Base-by-base conservation (phyloP, 345 rosid genomes). In the Hibiscus syriacus region DNA sequence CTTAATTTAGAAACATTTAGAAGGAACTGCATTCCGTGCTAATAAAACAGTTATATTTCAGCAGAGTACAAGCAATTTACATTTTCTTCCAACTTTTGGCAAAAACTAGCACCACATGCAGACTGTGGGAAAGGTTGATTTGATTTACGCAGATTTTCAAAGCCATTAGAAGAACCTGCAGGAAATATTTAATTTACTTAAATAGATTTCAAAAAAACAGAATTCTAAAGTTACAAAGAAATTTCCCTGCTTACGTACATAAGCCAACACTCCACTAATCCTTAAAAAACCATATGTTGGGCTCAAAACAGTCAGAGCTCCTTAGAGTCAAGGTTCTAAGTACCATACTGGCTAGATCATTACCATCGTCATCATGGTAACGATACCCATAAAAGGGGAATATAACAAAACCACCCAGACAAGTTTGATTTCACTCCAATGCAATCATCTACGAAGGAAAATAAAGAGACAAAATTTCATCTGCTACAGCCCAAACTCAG, bases 71-170 rank as follows among this genome's bases (percentile, higher is more conserved):
- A 58, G 60, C 70, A 71, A 67, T 82, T 71, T 85, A 88, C 98
- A 65, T 82, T 77, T n/a, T 75, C 80, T 55, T 83, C 88, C 61
- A 86, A 73, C 79, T 61, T 80, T 65, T 67, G 77, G 68, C 69
- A 41, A 67, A 88, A 83, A 64, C 50, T 14, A 49, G 73, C 25
- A 64, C 79, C 67, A 75, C 85, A 87, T 19, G 82, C 61, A n/a
- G 89, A 78, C 57, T 74, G 77, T 13, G 80, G 53, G 58, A 63
- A 64, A 58, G 68, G 81, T 70, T 71, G 72, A 26, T 80, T 66
- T 65, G 78, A 70, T 62, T 76, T 39, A 66, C 30, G 60, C 64
- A 68, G 76, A 56, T 70, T 72, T 68, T 71, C 76, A 69, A 56
- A 74, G 39, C 67, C 72, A 77, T 80, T 77, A 65, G 80, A 60